These are phyloP conservation scores for Populus hybrid DNA, from an alignment of 441 rosid species.

Conservation along the genomic window DNA sequence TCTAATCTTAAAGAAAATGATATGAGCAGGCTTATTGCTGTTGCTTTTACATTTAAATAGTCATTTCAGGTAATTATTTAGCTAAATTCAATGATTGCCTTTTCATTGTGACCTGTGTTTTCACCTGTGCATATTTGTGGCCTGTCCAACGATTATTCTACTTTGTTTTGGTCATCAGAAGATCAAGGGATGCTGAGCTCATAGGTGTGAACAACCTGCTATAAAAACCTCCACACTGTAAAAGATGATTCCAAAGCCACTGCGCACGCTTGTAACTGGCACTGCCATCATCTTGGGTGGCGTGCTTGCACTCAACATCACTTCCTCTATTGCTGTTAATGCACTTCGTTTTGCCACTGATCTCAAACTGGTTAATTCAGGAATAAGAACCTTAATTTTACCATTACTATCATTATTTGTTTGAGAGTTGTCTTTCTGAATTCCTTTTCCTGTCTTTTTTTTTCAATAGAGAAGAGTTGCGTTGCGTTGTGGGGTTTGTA, in stretches of 20 bases:
- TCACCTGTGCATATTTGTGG: background rate
- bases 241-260: constrained; percentile 56
- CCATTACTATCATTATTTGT: background rate
- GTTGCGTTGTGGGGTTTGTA: constrained; percentile 51
- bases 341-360: constrained; percentile 44
- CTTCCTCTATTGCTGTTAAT: constrained; percentile 42
- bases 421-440: too few species aligned
- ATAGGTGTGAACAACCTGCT: background rate
- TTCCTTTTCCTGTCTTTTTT: background rate
- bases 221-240: background rate
- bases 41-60: background rate
- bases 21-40: background rate
- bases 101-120: background rate
- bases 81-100: background rate
- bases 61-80: background rate
- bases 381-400: too few species aligned
- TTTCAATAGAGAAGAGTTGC: constrained; percentile 41
- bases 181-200: background rate
- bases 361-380: constrained; percentile 41
- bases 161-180: background rate
- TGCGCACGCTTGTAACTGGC: constrained; percentile 34
- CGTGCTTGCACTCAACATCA: constrained; percentile 43
- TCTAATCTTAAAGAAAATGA: background rate
- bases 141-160: background rate
- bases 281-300: constrained; percentile 54